These are phyloP conservation scores for Dactylellina cionopaga DNA, from an alignment of 2,329 filamentous ascomycete species.

Conservation along the genomic window DNA sequence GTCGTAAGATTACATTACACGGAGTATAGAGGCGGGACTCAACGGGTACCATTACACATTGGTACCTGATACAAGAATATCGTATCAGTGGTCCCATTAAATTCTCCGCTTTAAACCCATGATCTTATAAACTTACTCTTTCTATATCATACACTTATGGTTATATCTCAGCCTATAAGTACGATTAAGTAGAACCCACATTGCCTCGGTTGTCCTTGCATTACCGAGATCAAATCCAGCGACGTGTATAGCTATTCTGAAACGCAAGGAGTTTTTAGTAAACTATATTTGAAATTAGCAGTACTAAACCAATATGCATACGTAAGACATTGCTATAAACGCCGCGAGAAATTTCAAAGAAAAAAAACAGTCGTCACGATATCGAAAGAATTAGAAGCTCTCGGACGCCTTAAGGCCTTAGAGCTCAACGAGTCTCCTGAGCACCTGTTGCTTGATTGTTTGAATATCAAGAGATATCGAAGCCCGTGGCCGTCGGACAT, in stretches of 20 bases:
- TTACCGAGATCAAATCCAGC: constrained; percentile 26
- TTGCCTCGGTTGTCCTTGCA: constrained; percentile 37
- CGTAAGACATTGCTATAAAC: constrained; percentile 20
- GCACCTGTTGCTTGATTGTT: not conserved
- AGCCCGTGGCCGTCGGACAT: constrained; percentile 27
- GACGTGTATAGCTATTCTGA: constrained; percentile 28
- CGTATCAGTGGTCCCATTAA: constrained; percentile 32
- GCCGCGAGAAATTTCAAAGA: not conserved
- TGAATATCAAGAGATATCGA: constrained; percentile 14
- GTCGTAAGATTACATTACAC: constrained; percentile 14
- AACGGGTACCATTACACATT: not conserved
- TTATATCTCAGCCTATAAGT: constrained; percentile 26
- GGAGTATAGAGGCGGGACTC: too few species aligned
- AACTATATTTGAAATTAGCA: constrained; percentile 49
- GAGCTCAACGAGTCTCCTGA: constrained; percentile 5
- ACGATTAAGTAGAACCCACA: constrained; percentile 35
- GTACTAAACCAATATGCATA: constrained; percentile 29
- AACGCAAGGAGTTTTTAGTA: constrained; percentile 49
- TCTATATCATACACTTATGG: constrained; percentile 12
- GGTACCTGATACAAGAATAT: constrained; percentile 1
- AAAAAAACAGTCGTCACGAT: constrained; percentile 6
- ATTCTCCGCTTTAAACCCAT: constrained; percentile 35
- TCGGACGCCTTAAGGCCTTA: not conserved
- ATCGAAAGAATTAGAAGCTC: constrained; percentile 33
- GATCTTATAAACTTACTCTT: not conserved